A percentile compares a stretch with the other conserved stretches of the same genome.
Conservation (phyloP, 257 asterid genomes). For the Solanum boliviense region DNA sequence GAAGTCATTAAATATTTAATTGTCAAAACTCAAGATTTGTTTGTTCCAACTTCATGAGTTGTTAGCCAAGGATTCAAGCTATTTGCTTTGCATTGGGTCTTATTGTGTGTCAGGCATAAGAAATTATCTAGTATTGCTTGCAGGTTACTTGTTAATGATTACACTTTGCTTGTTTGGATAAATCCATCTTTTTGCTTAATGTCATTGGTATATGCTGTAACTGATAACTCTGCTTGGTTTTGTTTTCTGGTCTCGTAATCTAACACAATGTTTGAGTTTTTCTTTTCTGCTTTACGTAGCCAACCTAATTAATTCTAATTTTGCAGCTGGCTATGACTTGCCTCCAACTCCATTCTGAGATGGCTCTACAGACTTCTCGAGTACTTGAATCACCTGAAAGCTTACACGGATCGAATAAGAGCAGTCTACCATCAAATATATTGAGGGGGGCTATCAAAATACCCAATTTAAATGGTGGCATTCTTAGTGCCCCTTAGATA, state of each 20-base stretch:
- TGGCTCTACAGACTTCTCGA: slow-evolving; percentile 85
- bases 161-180: not conserved
- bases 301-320: not conserved
- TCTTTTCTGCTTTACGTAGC: not conserved
- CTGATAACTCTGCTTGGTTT: not conserved
- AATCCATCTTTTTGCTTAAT: not conserved
- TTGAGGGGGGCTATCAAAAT: slow-evolving; percentile 38
- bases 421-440: slow-evolving; percentile 32
- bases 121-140: not conserved
- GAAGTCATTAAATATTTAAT: not conserved
- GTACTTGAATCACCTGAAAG: slow-evolving; percentile 45
- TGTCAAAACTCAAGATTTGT: not conserved
- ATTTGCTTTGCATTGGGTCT: not conserved
- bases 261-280: not conserved
- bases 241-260: not conserved
- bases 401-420: slow-evolving; percentile 11
- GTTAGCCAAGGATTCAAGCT: not conserved
- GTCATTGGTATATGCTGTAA: not conserved
- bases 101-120: not conserved
- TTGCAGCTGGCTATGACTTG: slow-evolving; percentile 86
- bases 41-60: not conserved
- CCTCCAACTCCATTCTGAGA: slow-evolving; percentile 84
- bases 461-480: slow-evolving; percentile 22
- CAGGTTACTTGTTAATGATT: not conserved
- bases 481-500: not conserved